These are phyloP conservation scores for Phytophthora vignae DNA, from an alignment of 352 stramenopile genomes.

Conservation along the genomic window DNA sequence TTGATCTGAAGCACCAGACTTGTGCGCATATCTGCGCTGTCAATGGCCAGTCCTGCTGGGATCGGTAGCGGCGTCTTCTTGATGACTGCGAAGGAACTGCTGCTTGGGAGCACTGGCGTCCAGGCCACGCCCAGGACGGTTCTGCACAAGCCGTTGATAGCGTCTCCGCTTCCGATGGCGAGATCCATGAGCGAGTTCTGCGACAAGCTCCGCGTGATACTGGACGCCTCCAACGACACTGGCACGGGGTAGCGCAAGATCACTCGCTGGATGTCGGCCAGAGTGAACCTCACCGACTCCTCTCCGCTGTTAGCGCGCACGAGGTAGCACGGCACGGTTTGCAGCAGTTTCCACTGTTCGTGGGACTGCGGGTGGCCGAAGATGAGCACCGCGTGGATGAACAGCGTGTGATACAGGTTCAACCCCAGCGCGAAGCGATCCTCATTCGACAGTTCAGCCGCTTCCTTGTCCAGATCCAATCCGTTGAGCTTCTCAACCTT, in stretches of 20 bases:
- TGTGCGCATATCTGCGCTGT: constrained; percentile 77
- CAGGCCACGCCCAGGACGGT: constrained; percentile 28
- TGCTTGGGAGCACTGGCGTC: constrained; percentile 46
- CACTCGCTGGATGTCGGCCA: constrained; percentile 88
- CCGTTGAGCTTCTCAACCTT: constrained; percentile 57
- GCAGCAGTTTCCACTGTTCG: constrained; percentile 82
- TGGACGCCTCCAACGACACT: constrained; percentile 32
- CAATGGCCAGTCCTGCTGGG: constrained; percentile 40
- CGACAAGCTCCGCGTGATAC: constrained; percentile 24
- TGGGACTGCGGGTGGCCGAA: constrained; percentile 60
- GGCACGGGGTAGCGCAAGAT: constrained; percentile 73
- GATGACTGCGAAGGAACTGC: constrained; percentile 39
- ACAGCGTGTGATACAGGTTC: constrained; percentile 92
- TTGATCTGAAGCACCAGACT: constrained; percentile 89
- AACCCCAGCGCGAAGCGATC: constrained; percentile 79
- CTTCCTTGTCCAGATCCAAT: constrained; percentile 40
- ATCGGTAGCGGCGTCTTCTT: constrained; percentile 39
- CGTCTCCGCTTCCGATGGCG: constrained; percentile 34
- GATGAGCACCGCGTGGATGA: constrained; percentile 74
- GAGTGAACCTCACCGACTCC: constrained; percentile 54
- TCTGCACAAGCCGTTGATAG: constrained; percentile 33
- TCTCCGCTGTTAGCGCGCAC: constrained; percentile 22
- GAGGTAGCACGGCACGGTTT: constrained; percentile 59
- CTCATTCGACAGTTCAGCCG: constrained; percentile 29
- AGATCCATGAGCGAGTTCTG: constrained; percentile 45